Conservation (phyloP, 768 basidiomycete genomes). For the Agrocybe pediades region DNA sequence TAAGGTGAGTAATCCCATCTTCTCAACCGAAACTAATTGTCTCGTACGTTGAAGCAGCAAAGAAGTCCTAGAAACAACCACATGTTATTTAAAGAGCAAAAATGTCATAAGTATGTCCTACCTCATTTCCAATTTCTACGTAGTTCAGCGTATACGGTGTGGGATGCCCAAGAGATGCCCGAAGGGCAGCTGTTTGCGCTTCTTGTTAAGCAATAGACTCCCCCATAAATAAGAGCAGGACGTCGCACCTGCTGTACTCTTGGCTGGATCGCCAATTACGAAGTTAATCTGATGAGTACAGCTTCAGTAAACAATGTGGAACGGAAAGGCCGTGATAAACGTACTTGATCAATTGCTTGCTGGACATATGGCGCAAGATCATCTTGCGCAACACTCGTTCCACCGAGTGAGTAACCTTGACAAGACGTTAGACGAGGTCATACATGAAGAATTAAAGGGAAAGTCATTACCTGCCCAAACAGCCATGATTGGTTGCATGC, state of each 20-base stretch:
- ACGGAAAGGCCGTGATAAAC: no score
- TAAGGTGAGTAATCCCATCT: not conserved
- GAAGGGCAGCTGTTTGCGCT: conserved; percentile 5
- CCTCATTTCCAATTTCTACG: conserved; percentile 63
- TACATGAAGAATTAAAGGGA: not conserved
- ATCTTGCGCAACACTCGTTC: conserved; percentile 4
- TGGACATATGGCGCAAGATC: conserved; percentile 7
- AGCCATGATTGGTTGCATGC: conserved; percentile 65
- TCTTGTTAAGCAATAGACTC: not conserved
- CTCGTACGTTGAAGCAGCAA: conserved; percentile 25
- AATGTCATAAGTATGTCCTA: conserved; percentile 8
- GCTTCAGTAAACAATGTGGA: not conserved
- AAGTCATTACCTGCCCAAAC: conserved; percentile 52
- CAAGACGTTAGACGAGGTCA: not conserved
- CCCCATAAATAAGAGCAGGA: not conserved
- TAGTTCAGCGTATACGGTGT: conserved; percentile 51
- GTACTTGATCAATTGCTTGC: conserved; percentile 8
- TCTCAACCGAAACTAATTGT: not conserved
- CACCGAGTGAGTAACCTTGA: conserved; percentile 5
- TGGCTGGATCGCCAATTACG: conserved; percentile 7
- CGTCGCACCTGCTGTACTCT: conserved; percentile 4
- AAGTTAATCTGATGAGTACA: conserved; percentile 3
- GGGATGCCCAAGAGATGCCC: conserved; percentile 49
- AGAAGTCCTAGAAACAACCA: conserved; percentile 23
- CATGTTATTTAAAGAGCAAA: not conserved